A percentile compares a stretch with the other conserved stretches of the same genome.
Evolutionary conservation across 257 asterid species (phyloP).

Genomic region (Sherardia arvensis): DNA sequence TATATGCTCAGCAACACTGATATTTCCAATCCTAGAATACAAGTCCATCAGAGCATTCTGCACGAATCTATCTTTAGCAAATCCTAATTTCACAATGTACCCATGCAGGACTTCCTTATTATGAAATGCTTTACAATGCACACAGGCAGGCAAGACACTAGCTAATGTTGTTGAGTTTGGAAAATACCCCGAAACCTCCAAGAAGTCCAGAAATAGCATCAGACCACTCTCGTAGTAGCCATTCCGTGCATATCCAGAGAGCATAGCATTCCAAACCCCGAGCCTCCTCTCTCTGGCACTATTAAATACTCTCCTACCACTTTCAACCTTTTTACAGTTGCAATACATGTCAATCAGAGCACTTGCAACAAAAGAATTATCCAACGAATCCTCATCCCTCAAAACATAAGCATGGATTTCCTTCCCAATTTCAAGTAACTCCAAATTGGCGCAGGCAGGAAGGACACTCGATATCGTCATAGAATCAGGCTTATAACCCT

Average conservation of each 20-base stretch:
- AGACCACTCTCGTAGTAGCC: slow-evolving; percentile 53
- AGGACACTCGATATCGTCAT: slow-evolving; percentile 73
- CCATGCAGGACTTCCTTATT: slow-evolving; percentile 73
- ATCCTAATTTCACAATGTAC: slow-evolving; percentile 63
- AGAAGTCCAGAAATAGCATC: slow-evolving; percentile 44
- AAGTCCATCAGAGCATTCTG: slow-evolving; percentile 85
- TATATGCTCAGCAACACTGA: slow-evolving; percentile 37
- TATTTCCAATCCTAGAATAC: slow-evolving; percentile 65
- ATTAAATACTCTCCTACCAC: slow-evolving; percentile 56
- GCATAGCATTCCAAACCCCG: slow-evolving; percentile 85
- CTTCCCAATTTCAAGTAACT: slow-evolving; percentile 58
- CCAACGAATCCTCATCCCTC: slow-evolving; percentile 42
- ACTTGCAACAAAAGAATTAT: slow-evolving; percentile 67
- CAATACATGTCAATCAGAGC: slow-evolving; percentile 92
- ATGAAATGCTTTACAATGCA: slow-evolving; percentile 51
- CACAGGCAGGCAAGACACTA: slow-evolving; percentile 83
- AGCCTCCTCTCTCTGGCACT: slow-evolving; percentile 34
- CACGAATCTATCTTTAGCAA: slow-evolving; percentile 48
- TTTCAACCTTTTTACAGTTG: slow-evolving; percentile 56
- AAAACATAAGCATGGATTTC: slow-evolving; percentile 64
- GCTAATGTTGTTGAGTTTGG: slow-evolving; percentile 78
- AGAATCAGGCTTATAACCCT: slow-evolving; percentile 64
- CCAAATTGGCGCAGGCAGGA: slow-evolving; percentile 81
- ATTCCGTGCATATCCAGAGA: slow-evolving; percentile 74
- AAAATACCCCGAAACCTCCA: slow-evolving; percentile 29